These are phyloP conservation scores for Termitomyces eurrhizus DNA, from an alignment of 768 basidiomycete species.

Conservation along the genomic window DNA sequence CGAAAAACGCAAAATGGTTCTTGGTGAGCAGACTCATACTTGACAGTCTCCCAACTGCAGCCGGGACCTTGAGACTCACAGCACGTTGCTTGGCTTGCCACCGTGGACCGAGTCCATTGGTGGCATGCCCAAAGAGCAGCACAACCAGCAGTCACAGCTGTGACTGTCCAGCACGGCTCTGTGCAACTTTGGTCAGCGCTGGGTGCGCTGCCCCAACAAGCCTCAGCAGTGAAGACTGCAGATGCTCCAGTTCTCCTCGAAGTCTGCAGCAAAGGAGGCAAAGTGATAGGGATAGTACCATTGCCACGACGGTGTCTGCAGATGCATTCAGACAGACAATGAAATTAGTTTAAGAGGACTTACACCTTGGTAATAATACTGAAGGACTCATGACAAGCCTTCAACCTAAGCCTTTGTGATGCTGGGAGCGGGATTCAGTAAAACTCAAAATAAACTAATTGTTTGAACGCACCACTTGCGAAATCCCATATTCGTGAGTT, in stretches of 20 bases:
- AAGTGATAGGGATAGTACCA: slow-evolving; percentile 99
- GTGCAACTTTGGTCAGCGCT: slow-evolving; percentile 79
- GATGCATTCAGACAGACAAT: slow-evolving; percentile 5
- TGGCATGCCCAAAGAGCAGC: slow-evolving; percentile 63
- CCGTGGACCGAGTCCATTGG: slow-evolving; percentile 71
- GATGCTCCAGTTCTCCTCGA: slow-evolving; percentile 73
- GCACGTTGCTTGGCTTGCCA: slow-evolving; percentile 62
- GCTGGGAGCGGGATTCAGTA: slow-evolving; percentile 34
- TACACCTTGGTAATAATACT: slow-evolving; percentile 99
- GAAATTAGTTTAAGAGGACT: slow-evolving; percentile 16
- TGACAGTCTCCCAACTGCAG: too few species aligned
- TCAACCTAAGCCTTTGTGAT: slow-evolving; percentile 85
- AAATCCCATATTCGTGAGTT: slow-evolving; percentile 66
- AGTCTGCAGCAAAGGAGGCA: slow-evolving; percentile 96
- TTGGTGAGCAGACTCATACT: slow-evolving; percentile 68
- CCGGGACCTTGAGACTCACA: slow-evolving; percentile 47
- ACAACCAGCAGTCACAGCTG: slow-evolving; percentile 89
- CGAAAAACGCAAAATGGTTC: slow-evolving; percentile 88
- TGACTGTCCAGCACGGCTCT: slow-evolving; percentile 91
- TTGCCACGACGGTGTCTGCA: slow-evolving; percentile 88
- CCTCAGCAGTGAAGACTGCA: slow-evolving; percentile 71
- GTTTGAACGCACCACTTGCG: slow-evolving; percentile 55
- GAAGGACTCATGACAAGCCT: slow-evolving; percentile 92
- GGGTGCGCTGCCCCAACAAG: slow-evolving; percentile 90
- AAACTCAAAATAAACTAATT: neutral